Conservation (phyloP, 768 basidiomycete genomes). For the Tricholoma sp. region DNA sequence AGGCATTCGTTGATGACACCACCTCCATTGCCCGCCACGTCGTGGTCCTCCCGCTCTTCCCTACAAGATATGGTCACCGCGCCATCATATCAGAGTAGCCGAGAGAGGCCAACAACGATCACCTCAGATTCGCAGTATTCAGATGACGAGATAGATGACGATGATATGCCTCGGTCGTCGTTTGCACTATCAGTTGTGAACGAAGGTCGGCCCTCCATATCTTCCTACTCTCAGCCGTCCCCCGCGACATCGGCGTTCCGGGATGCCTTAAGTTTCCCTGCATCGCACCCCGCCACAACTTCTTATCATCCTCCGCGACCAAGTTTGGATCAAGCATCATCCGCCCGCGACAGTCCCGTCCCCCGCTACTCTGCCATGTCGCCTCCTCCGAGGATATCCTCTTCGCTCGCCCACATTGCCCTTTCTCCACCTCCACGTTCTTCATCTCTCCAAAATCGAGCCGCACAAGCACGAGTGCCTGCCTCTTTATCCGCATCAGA, state of each 20-base stretch:
- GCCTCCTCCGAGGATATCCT: conserved; percentile 62
- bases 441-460: conserved; percentile 25
- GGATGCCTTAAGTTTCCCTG: conserved; percentile 41
- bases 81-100: conserved; percentile 23
- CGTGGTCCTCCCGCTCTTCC: conserved; percentile 25
- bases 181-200: conserved; percentile 42
- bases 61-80: conserved; percentile 13
- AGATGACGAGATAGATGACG: conserved; percentile 28
- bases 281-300: conserved; percentile 17
- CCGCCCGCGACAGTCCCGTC: conserved; percentile 21
- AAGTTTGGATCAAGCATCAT: conserved; percentile 19
- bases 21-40: conserved; percentile 32
- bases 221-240: conserved; percentile 66
- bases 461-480: conserved; percentile 11
- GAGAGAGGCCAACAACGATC: conserved; percentile 13
- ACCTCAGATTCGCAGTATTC: conserved; percentile 29
- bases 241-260: conserved; percentile 81
- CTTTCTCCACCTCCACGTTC: conserved; percentile 54
- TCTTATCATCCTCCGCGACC: conserved; percentile 21
- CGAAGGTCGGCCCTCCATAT: conserved; percentile 51
- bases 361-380: conserved; percentile 38
- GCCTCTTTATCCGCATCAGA: conserved; percentile 18
- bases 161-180: conserved; percentile 37
- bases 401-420: conserved; percentile 50
- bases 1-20: conserved; percentile 33